Evolutionary conservation across 108 stramenopile species (phyloP), one percentile per base, ranked within the genome.

Genomic region (Licmophora abbreviata): DNA sequence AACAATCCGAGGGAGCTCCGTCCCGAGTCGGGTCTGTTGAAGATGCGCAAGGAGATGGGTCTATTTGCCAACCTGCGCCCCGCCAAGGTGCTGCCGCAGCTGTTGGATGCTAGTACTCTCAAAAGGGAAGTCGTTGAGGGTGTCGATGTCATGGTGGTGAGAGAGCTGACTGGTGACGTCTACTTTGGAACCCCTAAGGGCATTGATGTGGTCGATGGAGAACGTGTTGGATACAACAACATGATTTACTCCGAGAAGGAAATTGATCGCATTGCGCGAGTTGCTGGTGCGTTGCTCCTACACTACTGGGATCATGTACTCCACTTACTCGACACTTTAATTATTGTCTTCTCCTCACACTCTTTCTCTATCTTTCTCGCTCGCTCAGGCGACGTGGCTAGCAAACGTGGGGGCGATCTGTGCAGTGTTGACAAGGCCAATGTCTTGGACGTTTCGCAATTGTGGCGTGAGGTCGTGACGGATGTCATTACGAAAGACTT

Each of bases 391-490:
- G 94, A 97, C 59, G 93, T 97, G 24, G 96, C 97, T 28, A 76
- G 68, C 71, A 95, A 96, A 74, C 77, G 97, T 29, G 61, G 63
- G 2, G 86, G 88, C 37, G 90, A 94, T 54, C 73, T 97, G 6
- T 95, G 93, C 68, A 92, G 89, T 50, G 93, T 99, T 44, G 97
- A 99, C 81, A 99, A 99, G 81, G 96, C 96, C 49, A 99, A 99
- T 61, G 97, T 99, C 5, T 84, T 99, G 72, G 97, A 97, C 63
- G 95, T 96, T 34, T 90, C 87, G 59, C 97, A 96, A 59, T 77
- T 98, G 36, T 98, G 97, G 97, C 66, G 94, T 47, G 95, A 96
- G 24, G 95, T 98, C 28, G 88, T 92, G 42, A 94, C 85, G 9
- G 73, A 89, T 37, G 85, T 93, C 54, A 86, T 93, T 46, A 62